Conservation (phyloP, 2,329 filamentous ascomycete species). For the Cladosporium sp. region DNA sequence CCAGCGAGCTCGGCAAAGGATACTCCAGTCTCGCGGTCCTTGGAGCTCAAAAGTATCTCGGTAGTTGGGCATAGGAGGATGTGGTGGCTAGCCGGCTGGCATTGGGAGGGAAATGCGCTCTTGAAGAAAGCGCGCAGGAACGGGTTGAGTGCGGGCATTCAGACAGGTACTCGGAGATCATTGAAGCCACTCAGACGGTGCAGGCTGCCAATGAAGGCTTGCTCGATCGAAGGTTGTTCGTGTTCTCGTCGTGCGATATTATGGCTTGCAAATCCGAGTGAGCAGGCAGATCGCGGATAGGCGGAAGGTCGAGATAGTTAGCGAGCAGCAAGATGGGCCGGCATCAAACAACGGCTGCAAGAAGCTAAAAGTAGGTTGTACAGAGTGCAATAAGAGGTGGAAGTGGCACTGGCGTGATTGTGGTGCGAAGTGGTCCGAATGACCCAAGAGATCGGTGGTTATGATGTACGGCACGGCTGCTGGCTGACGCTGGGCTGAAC, state of each 20-base stretch:
- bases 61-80: constrained; percentile 90
- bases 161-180: constrained; percentile 14
- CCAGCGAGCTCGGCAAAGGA: constrained; percentile 72
- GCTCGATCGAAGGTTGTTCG: too few relatives aligned
- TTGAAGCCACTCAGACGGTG: constrained; percentile 8
- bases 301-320: neutral
- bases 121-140: constrained; percentile 98
- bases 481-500: neutral
- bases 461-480: neutral
- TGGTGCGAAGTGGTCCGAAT: neutral
- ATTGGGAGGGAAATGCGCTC: constrained; percentile 87
- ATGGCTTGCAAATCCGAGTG: too few relatives aligned
- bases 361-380: neutral
- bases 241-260: too few relatives aligned
- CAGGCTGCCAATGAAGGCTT: neutral
- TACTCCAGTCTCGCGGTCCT: constrained; percentile 77
- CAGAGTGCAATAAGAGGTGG: neutral
- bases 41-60: constrained; percentile 79
- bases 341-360: neutral
- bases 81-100: constrained; percentile 83
- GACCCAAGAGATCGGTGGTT: neutral
- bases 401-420: neutral
- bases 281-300: too few relatives aligned
- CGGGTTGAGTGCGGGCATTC: constrained; percentile 73
- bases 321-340: neutral